Percentiles rank a stretch among this genome's conserved stretches.
Conservation (phyloP, 2,329 filamentous ascomycete genomes). For the Balansia obtecta region DNA sequence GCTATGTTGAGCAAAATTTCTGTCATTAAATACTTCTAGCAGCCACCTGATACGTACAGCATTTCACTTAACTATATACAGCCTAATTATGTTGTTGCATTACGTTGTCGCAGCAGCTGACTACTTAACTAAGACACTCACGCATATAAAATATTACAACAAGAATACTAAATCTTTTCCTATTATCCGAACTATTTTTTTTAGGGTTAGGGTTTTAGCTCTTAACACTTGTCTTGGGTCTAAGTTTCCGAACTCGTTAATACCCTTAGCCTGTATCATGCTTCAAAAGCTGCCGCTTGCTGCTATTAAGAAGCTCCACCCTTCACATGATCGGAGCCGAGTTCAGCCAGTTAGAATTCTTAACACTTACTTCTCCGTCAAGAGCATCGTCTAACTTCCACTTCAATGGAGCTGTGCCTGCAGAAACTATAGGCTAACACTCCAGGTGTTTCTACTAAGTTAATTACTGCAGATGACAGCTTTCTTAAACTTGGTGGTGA, state of each 20-base stretch:
- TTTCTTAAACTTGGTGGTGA: conserved; percentile 8
- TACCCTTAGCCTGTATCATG: conserved; percentile 1
- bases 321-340: not conserved
- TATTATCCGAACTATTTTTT: too few species aligned
- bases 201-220: too few species aligned
- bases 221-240: not conserved
- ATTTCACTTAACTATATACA: too few species aligned
- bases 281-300: conserved; percentile 2
- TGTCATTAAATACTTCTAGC: too few species aligned
- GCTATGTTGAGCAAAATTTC: too few species aligned
- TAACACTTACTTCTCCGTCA: not conserved
- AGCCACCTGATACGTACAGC: too few species aligned
- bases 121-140: too few species aligned
- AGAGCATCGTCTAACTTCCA: conserved; percentile 5
- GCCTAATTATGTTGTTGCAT: too few species aligned
- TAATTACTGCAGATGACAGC: conserved; percentile 6
- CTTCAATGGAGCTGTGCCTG: conserved; percentile 8
- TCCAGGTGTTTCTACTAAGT: not conserved
- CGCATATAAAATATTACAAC: too few species aligned
- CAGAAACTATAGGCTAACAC: conserved; percentile 6
- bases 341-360: not conserved
- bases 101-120: too few species aligned
- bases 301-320: conserved; percentile 1
- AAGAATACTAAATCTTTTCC: too few species aligned
- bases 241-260: conserved; percentile 1